Base-by-base conservation (phyloP, 2,329 filamentous ascomycete species). In the Fusarium humuli region DNA sequence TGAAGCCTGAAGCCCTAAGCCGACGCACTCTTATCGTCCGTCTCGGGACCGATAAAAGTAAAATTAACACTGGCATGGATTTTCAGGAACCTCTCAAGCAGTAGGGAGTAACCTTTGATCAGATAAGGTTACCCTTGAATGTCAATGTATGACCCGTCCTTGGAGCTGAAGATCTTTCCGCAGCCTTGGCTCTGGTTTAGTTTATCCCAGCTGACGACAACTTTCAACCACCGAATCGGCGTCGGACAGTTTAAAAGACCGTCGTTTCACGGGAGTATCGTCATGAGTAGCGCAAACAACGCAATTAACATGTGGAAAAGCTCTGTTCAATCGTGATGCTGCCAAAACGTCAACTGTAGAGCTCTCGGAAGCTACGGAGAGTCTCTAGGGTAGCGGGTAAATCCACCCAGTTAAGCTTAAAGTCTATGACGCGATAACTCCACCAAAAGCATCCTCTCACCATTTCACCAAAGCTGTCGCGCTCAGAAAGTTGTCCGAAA, bases 381-480 rank as follows among this genome's bases (percentile, higher is more conserved):
- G 18, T 6, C 13, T 67, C 5, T 52, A 67, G 57, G 63, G 63
- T 67, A 68, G 18, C 34, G 16, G 16, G 22, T 6, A 29, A 3
- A 47, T 10, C 47, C 27, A 53, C 23, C 18, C 22, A 40, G 13
- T 22, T 55, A 67, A 48, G 61, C 61, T 61, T 67, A 63, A 62
- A 54, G 47, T 71, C 65, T 58, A 71, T 72, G 69, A 71, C 69
- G 69, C 45, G 22, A 12, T 7, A 37, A 44, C 46, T 59, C 60
- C 61, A 65, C 60, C 14, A 30, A 41, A 34, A 25, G 23, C 18
- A 22, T 56, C 30, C 53, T 48, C 5, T 16, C 22, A 27, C 8
- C 34, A 3, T 14, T 37, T 72, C 57, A n/a, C 7, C 12, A 53
- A 22, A 27, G 25, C 7, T 11, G 22, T 53, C 34, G 69, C 69